Percentiles rank a stretch among this genome's conserved stretches.
phyloP scores from a whole-genome alignment of 805 yeast species.

The Candida boleticola region DNA sequence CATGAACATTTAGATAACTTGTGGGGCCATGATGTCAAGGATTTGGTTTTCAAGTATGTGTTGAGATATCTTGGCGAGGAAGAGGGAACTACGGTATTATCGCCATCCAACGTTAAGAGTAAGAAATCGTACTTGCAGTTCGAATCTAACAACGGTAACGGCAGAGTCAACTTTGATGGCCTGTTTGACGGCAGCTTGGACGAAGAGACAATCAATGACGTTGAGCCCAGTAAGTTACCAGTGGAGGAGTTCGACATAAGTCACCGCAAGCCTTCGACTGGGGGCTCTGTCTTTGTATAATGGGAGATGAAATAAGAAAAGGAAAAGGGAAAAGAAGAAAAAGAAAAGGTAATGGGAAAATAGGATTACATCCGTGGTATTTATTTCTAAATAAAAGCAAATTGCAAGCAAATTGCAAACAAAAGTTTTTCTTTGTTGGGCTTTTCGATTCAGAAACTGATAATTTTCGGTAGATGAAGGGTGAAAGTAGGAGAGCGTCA shows the following conservation, averaged over 20 bases:
- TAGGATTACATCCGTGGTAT: too few species aligned
- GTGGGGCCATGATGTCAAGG: conserved; percentile 72
- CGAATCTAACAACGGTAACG: neutral
- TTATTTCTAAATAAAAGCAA: too few species aligned
- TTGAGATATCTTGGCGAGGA: conserved; percentile 17
- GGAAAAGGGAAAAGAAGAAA: conserved; percentile 2
- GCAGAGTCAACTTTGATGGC: neutral
- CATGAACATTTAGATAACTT: conserved; percentile 90
- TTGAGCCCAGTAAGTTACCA: neutral
- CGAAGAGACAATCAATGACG: neutral
- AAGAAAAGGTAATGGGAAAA: too few species aligned
- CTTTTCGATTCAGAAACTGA: too few species aligned
- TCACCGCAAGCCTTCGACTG: conserved; percentile 15
- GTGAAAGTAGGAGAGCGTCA: too few species aligned
- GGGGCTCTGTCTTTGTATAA: conserved; percentile 13
- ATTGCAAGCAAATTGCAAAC: too few species aligned
- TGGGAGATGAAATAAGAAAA: neutral
- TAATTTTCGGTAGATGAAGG: too few species aligned
- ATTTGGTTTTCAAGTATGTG: conserved; percentile 34
- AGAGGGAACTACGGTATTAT: neutral
- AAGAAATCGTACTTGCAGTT: conserved; percentile 1
- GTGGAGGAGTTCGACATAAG: conserved; percentile 1
- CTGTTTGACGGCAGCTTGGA: neutral
- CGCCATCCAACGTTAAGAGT: conserved; percentile 3
- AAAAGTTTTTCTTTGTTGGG: too few species aligned